These are phyloP conservation scores for Neostapfia colusana DNA, from an alignment of 176 grass and related monocot species.

Conservation along the genomic window DNA sequence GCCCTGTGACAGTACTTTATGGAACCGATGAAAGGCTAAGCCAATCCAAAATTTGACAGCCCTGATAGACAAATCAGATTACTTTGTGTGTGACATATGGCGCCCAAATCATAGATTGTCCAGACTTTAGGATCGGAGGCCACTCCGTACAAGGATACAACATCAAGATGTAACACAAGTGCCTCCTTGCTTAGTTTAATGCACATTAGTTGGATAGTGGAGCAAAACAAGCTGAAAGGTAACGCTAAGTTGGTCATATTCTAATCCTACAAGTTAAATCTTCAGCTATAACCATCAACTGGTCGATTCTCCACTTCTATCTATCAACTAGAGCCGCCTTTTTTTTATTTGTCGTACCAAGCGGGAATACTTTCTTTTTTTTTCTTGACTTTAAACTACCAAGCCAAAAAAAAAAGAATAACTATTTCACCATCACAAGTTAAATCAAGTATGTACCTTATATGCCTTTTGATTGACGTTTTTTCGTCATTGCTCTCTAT, in stretches of 20 bases:
- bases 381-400: neutral
- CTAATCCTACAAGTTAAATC: conserved; percentile 32
- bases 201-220: conserved; percentile 35
- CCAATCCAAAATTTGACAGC: conserved; percentile 20
- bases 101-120: conserved; percentile 43
- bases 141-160: conserved; percentile 38
- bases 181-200: conserved; percentile 23
- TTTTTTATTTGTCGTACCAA: conserved; percentile 11
- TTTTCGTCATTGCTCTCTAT: conserved; percentile 25
- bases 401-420: too few relatives aligned
- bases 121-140: conserved; percentile 55
- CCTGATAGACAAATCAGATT: conserved; percentile 4
- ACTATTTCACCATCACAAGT: too few relatives aligned
- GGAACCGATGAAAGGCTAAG: neutral
- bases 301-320: neutral
- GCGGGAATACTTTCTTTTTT: too few relatives aligned
- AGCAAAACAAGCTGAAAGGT: neutral
- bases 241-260: conserved; percentile 29
- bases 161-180: conserved; percentile 19
- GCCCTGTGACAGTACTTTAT: conserved; percentile 26
- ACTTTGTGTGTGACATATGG: conserved; percentile 12
- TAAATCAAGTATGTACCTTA: too few relatives aligned
- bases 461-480: too few relatives aligned
- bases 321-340: neutral
- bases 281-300: neutral